Evolutionary conservation across 73 alveolate genomes (phyloP).

Genomic region (Paramecium pentaurelia): DNA sequence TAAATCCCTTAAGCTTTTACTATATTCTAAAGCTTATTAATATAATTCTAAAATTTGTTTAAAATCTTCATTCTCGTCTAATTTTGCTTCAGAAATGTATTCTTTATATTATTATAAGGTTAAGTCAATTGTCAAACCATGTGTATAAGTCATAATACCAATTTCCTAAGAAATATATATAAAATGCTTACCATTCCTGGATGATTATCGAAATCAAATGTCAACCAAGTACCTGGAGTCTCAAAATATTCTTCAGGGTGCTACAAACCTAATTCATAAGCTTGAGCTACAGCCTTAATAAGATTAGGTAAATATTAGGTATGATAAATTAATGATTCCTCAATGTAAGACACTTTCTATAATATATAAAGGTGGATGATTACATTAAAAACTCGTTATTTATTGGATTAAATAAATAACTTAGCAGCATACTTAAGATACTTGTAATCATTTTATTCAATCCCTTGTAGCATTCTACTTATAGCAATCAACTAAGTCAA

Average conservation of each 20-base stretch:
- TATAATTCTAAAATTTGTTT: background rate
- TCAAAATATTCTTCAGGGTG: too few relatives aligned
- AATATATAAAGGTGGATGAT: too few relatives aligned
- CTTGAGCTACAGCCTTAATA: too few relatives aligned
- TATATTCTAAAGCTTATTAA: background rate
- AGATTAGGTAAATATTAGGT: too few relatives aligned
- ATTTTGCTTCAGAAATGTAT: background rate
- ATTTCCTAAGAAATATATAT: background rate
- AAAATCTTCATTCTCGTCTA: constrained; percentile 5
- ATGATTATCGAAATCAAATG: too few relatives aligned
- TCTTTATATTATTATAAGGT: background rate
- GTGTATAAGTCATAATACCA: constrained; percentile 44
- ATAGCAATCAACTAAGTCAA: constrained; percentile 1
- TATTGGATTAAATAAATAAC: background rate
- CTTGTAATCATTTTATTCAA: constrained; percentile 30
- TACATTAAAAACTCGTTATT: background rate
- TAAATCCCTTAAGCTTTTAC: background rate
- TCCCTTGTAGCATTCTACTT: constrained; percentile 33
- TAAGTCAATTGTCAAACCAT: constrained; percentile 10
- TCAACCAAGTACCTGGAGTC: too few relatives aligned
- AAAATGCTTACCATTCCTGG: background rate
- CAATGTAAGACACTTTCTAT: too few relatives aligned
- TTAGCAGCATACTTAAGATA: constrained; percentile 6
- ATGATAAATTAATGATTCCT: too few relatives aligned
- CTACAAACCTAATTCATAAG: too few relatives aligned